Percentiles rank a stretch among this genome's conserved stretches.
phyloP scores from a whole-genome alignment of 1,284 basidiomycete species.

The Leccinum subspadiceum region DNA sequence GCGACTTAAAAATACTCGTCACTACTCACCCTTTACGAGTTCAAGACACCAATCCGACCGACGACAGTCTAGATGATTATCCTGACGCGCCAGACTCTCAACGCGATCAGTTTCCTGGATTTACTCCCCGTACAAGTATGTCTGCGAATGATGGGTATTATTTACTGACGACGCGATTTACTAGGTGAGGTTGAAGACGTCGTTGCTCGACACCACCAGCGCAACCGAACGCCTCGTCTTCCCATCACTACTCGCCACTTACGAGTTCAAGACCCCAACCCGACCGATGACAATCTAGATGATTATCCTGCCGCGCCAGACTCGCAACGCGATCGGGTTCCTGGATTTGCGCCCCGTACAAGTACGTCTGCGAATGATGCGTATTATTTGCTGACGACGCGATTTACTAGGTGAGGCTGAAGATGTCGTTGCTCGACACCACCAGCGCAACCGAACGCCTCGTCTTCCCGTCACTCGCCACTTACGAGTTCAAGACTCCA shows the following conservation, averaged over 20 bases:
- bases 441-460: background rate
- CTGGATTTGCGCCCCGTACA: too few relatives aligned
- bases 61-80: background rate
- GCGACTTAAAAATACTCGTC: background rate
- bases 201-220: background rate
- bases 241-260: background rate
- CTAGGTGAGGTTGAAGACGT: background rate
- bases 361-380: too few relatives aligned
- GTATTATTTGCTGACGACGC: too few relatives aligned
- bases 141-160: background rate
- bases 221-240: background rate
- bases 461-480: background rate
- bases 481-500: background rate
- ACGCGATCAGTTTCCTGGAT: too few relatives aligned
- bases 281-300: background rate
- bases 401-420: background rate
- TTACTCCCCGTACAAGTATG: background rate
- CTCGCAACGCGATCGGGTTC: too few relatives aligned
- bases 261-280: background rate
- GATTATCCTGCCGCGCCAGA: too few relatives aligned
- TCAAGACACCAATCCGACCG: background rate
- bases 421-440: background rate
- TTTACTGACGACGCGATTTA: background rate
- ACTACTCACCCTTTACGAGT: background rate
- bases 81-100: background rate